phyloP scores from a whole-genome alignment of 2,329 filamentous ascomycete species.

The Ceratocystis colombiana region DNA sequence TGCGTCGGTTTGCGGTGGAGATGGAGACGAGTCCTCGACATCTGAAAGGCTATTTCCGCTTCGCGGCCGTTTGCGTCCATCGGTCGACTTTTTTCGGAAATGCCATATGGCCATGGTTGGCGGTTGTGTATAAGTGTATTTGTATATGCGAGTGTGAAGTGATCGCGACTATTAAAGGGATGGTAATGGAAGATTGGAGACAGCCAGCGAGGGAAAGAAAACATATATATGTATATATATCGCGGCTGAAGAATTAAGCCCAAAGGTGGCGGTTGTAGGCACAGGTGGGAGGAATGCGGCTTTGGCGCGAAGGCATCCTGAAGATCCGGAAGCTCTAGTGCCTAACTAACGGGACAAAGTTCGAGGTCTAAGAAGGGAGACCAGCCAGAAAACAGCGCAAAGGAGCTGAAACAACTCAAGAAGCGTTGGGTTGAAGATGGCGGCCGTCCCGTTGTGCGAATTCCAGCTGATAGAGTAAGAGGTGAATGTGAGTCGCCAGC shows the following conservation, averaged over 20 bases:
- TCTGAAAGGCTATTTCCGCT: conserved; percentile 46
- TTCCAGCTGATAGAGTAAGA: not conserved
- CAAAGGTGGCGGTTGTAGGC: conserved; percentile 12
- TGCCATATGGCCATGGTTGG: conserved; percentile 27
- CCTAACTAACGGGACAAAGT: not conserved
- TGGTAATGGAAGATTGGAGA: no score
- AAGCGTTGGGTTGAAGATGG: conserved; percentile 1
- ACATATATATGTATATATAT: not conserved
- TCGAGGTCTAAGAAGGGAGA: not conserved
- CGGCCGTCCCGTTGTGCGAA: conserved; percentile 3
- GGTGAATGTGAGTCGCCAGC: conserved; percentile 1
- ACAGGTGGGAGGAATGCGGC: conserved; percentile 18
- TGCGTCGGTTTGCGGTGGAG: conserved; percentile 30
- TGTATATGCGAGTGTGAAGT: not conserved
- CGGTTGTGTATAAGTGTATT: not conserved
- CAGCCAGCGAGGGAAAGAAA: conserved; percentile 1
- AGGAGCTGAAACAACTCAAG: conserved; percentile 4
- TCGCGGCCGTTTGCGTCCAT: conserved; percentile 49
- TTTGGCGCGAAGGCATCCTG: conserved; percentile 20
- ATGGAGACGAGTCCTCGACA: conserved; percentile 36
- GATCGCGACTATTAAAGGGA: no score
- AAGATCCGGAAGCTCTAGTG: conserved; percentile 13
- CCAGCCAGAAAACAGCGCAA: not conserved
- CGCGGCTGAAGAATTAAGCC: conserved; percentile 2
- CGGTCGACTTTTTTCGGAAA: conserved; percentile 27